Evolutionary conservation across 176 grass and related monocot species (phyloP), one percentile per base, ranked within the genome.

Genomic region (Phoenix dactylifera): DNA sequence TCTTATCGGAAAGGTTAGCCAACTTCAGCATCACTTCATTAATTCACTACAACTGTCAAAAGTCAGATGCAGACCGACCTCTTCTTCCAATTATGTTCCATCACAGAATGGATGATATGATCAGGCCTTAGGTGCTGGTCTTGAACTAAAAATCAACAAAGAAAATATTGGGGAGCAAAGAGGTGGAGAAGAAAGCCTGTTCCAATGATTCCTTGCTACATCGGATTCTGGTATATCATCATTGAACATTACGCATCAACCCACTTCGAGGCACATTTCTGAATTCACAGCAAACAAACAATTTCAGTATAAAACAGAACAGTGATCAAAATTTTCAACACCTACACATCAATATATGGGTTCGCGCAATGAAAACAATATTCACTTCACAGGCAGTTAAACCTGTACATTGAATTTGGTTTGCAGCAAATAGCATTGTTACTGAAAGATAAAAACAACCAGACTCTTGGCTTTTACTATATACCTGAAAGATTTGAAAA

Each of bases 191-290:
- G 58, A 26, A 75, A 72, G 68, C 32, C 75, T 77, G 83, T 80
- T 15, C n/a, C 76, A 66, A 66, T 16, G 72, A 72, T 62, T 35
- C 54, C 73, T 67, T 70, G 74, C 74, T 70, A 28, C 57, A 55
- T 48, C 61, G 49, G n/a, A 66, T 51, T 65, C 44, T 19, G 51
- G 57, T 18, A 62, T 24, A 20, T 71, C 22, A 57, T 91, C 66
- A 87, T 83, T 82, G 81, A 71, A 82, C 75, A 79, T 68, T 98
- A 73, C 88, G 93, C 28, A 77, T 76, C 26, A 76, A 81, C 60
- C 84, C 81, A 79, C 79, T 86, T 77, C 78, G 79, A n/a, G 84
- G 52, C 22, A 67, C 55, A 16, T 51, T 89, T 82, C 87, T 92
- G 87, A 65, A 78, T 7, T 39, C 18, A 44, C 35, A 44, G 26